Base-by-base conservation (phyloP, 2,329 filamentous ascomycete genomes). In the Fusarium anthophilum region DNA sequence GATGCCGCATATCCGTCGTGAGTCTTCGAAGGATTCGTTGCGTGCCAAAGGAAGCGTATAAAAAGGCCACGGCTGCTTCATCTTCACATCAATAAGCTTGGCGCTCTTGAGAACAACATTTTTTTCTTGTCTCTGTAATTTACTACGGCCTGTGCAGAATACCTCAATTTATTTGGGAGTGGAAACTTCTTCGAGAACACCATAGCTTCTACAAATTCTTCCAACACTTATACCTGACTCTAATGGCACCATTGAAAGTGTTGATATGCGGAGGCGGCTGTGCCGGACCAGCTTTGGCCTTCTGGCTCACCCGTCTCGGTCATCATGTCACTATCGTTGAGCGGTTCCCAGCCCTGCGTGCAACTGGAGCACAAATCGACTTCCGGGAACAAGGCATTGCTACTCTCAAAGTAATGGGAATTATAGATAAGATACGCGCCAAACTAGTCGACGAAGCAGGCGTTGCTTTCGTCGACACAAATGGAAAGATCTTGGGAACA, bases 311-410 rank as follows among this genome's bases (percentile, higher is more conserved):
- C n/a, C 72, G 73, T 30, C 68, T 78, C 12, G 80, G 81, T 2
- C 79, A 81, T 37, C 53, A 28, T 1, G 78, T 84, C 59, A 85
- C 83, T 2, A 66, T 86, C n/a, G 66, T 86, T 28, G 85, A 86
- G 58, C 79, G 82, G 4, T 82, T 78, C 37, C 71, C 71, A 20
- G 67, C 62, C 7, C 45, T 73, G 3, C 58, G 71, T 0, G 71
- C 66, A 22, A 68, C 71, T 10, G 71, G 71, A 4, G 71, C 71
- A 11, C 71, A 73, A 10, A 74, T 73, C 28, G 71, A 73, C 13
- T 66, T 73, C 8, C 58, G 71, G 1, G 71, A 72, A 18, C 71
- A 72, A 38, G 71, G 70, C 4, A 73, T 73, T 9, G 47, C 67
- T 6, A 54, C 64, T 2, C 28, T 74, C 7, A 74, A 61, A 4